Base-by-base conservation (phyloP, 129 eudicot species). In the Arctium minus region DNA sequence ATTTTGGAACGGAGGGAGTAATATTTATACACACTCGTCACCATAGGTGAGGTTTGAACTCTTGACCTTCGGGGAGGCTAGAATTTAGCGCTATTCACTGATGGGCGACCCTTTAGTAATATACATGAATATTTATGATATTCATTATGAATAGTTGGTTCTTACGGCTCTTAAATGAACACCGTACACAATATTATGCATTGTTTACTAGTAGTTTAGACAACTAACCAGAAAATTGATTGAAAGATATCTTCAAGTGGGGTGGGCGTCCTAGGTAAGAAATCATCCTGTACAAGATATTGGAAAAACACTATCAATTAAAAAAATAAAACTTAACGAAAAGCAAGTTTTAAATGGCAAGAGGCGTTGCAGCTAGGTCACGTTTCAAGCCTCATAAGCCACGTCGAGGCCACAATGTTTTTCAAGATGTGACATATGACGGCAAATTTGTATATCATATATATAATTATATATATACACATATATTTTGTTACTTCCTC, bases 261-360 rank as follows among this genome's bases (percentile, higher is more conserved):
- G 35, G 98, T 90, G 35, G 97, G 85, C 17, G 97, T 94, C 77
- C 97, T 82, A 0, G 98, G 97, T 77, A 94, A 88, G 86, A 94
- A 94, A 85, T 94, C 98, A 85, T 94, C 98, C 97, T 91, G 94
- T 17, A 83, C 15, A 86, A 40, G 4, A 69, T 64, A 30, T 33
- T 46, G 38, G 10, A 30, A 76, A 48, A 75, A 60, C 37, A 29
- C 3, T 4, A 1, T 79, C 31, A 33, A 73, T 0, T 11, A 2
- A 33, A 33, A 33, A 33, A 33, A 33, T 1, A 33, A 33, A 33
- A 33, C 1, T 2, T 33, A 2, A 33, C 36, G 3, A 33, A 33
- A 33, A 33, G 36, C 36, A 33, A 33, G 3, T 33, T 33, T 2
- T 33, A 33, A 33, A 33, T 33, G 36, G 36, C 36, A 0, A 33